A percentile compares a stretch with the other conserved stretches of the same genome.
Evolutionary conservation across 345 rosid species (phyloP).

Genomic region (Microthlaspi erraticum): DNA sequence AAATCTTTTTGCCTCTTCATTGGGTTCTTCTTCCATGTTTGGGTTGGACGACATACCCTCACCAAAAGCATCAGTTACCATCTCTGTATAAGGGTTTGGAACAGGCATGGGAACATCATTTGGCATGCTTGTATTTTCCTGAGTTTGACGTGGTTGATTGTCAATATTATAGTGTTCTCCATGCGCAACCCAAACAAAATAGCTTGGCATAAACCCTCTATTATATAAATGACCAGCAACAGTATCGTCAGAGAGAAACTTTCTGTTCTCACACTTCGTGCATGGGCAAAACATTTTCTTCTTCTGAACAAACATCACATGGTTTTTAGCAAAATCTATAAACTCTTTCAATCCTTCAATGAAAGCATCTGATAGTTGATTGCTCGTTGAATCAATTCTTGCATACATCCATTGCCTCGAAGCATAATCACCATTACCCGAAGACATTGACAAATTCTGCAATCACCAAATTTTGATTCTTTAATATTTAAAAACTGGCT

Average conservation of each 20-base stretch:
- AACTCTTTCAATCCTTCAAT: background rate
- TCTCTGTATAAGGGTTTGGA: background rate
- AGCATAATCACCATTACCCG: background rate
- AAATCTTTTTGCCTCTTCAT: background rate
- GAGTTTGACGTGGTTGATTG: background rate
- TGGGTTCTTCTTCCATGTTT: background rate
- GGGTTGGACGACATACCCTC: background rate
- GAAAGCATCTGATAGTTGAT: background rate
- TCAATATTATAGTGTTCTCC: background rate
- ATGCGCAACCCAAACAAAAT: background rate
- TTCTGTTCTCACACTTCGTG: background rate
- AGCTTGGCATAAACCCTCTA: background rate
- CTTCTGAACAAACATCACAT: background rate
- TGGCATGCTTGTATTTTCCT: background rate
- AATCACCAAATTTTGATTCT: background rate
- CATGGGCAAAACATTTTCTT: background rate
- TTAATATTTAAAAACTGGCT: no score
- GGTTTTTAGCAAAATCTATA: background rate
- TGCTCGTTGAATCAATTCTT: background rate
- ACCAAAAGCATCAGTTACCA: slow-evolving; percentile 6
- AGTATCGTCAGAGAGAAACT: background rate
- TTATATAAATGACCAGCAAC: background rate
- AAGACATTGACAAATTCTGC: background rate
- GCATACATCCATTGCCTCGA: background rate
- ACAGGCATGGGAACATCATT: background rate